Evolutionary conservation across 306 rosid species (phyloP).

Genomic region (Prunus mume): DNA sequence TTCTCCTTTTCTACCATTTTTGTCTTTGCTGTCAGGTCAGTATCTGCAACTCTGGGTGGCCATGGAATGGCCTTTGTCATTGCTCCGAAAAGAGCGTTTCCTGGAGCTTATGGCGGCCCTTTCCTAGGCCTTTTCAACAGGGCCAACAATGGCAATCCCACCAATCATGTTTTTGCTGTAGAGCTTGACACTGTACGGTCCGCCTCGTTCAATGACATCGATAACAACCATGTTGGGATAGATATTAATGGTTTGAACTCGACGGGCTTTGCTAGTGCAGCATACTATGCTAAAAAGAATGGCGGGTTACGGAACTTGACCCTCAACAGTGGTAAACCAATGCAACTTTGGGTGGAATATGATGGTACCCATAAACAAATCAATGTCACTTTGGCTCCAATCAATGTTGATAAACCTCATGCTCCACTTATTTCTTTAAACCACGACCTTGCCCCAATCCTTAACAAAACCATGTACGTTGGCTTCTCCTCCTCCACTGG

Average conservation of each 20-base stretch:
- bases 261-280: slow-evolving; percentile 26
- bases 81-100: neutral
- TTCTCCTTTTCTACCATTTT: slow-evolving; percentile 59
- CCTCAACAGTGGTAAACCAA: slow-evolving; percentile 43
- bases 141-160: neutral
- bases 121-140: neutral
- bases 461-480: slow-evolving; percentile 25
- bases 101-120: neutral
- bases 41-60: slow-evolving; percentile 29
- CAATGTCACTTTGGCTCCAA: slow-evolving; percentile 57
- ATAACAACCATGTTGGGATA: slow-evolving; percentile 52
- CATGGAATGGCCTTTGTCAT: slow-evolving; percentile 16
- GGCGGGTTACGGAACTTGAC: slow-evolving; percentile 29
- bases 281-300: slow-evolving; percentile 15
- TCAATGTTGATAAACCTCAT: slow-evolving; percentile 36
- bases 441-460: slow-evolving; percentile 21
- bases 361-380: slow-evolving; percentile 37
- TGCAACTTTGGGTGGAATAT: slow-evolving; percentile 70
- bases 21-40: slow-evolving; percentile 50
- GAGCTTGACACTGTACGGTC: slow-evolving; percentile 29
- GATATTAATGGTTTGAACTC: slow-evolving; percentile 54
- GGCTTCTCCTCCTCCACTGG: slow-evolving; percentile 41
- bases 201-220: neutral
- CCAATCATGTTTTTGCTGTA: slow-evolving; percentile 46
- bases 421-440: slow-evolving; percentile 26